Evolutionary conservation across 2,329 filamentous ascomycete species (phyloP), one percentile per base, ranked within the genome.

Genomic region (Eutypa lata): DNA sequence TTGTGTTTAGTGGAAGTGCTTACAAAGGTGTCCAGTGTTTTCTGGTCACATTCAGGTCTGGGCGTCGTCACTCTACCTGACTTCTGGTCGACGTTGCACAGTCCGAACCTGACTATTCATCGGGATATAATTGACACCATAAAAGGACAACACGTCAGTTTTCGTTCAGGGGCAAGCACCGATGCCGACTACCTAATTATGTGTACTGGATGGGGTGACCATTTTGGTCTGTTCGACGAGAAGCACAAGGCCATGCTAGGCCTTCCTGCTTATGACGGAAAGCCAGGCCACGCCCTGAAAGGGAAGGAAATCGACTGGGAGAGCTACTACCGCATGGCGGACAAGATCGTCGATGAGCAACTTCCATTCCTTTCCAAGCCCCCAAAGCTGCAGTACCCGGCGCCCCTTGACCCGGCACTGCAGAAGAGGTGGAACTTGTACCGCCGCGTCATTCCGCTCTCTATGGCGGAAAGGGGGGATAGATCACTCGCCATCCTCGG

Each of bases 171-270:
- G 6, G 16, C 35, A 38, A 38, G 35, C 16, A 16, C 63, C 4
- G 11, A 51, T 18, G 53, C 60, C 7, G 64, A 68, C 47, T 61
- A 59, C 42, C 51, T 62, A 42, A 57, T 68, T 40, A 52, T 62
- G 50, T 68, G 65, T 45, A 68, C 66, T 13, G 66, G 65, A 7
- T 68, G 59, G 56, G 59, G 55, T 3, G 58, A 68, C 46, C 52
- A 61, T 49, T 65, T 65, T 21, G 55, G 40, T 10, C 51, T 65
- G n/a, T 68, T 68, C 51, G 59, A 61, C 43, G 44, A 48, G 3
- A 52, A 59, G 42, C 55, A 58, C 35, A 62, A 58, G 48, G 56
- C 52, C 16, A 54, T 48, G 49, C 53, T 60, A 26, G 63, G 63
- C 8, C 57, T 65, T 35, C 61, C 61, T n/a, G 52, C 51, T 8